Evolutionary conservation across 345 rosid species (phyloP), one percentile per base, ranked within the genome.

Genomic region (Pugionium dolabratum): DNA sequence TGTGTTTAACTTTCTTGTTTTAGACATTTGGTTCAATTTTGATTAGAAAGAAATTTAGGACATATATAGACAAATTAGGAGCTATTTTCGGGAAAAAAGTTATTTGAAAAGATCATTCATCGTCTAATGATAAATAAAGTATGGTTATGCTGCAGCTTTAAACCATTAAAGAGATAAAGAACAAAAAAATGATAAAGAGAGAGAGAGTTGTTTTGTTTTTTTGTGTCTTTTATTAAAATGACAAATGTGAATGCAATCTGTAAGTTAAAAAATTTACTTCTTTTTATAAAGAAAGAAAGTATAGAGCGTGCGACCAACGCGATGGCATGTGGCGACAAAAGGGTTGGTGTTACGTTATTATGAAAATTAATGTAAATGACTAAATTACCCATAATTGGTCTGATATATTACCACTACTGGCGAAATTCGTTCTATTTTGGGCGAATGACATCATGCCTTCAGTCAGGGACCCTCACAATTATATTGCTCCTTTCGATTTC

Each of bases 271-370:
- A 18, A 18, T 18, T 58, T 72, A 58, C 45, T 72, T 72, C n/a
- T n/a, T 54, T 40, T 54, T 45, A 11, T 4, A 18, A 18, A 18
- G 76, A 69, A 42, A 49, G 66, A 39, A 27, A 25, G 48, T 80
- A 74, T 74, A 65, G 88, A 82, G 88, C 91, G 88, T 87, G 86
- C 81, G 85, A 83, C 86, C 86, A 76, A 89, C 88, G 94, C 91
- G 88, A 85, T 82, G 82, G 89, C 89, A 89, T 89, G 85, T 85
- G 96, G 86, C 84, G 85, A 81, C 91, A 87, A 89, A 80, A 71
- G 82, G 83, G 79, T 60, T 84, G 84, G 18, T 79, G 78, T 79
- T 84, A 73, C 58, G 73, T 80, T 71, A 83, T 68, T 80, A 72
- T 77, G 66, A 56, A 64, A 27, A 7, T 56, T 18, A 0, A 7